phyloP scores from a whole-genome alignment of 1,139 yeast species.

The Magnusiomyces tetraspermus region DNA sequence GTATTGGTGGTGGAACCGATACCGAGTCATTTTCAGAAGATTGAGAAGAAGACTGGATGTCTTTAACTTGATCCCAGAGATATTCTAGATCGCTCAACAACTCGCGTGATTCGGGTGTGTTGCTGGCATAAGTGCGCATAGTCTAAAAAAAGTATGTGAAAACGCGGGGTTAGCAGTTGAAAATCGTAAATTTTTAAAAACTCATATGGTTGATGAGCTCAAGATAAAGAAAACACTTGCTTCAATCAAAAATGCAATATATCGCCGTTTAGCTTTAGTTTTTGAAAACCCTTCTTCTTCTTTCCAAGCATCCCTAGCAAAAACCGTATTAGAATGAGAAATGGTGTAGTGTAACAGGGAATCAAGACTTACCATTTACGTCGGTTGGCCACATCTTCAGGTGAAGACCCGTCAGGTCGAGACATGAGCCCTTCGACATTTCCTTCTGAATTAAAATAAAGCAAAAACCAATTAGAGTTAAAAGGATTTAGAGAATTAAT shows the following conservation, averaged over 20 bases:
- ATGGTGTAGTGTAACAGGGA: background rate
- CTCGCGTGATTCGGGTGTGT: slow-evolving; percentile 59
- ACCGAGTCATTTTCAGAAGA: slow-evolving; percentile 8
- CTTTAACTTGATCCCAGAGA: slow-evolving; percentile 68
- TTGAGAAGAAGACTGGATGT: slow-evolving; percentile 27
- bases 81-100: slow-evolving; percentile 56
- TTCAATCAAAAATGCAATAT: slow-evolving; percentile 51
- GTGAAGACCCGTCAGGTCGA: slow-evolving; percentile 50
- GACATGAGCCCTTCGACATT: slow-evolving; percentile 61
- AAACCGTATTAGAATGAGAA: too few relatives aligned
- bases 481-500: background rate
- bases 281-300: slow-evolving; percentile 59
- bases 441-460: slow-evolving; percentile 44
- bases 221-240: slow-evolving; percentile 1
- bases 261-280: slow-evolving; percentile 65
- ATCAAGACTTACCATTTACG: slow-evolving; percentile 46
- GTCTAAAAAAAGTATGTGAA: slow-evolving; percentile 39
- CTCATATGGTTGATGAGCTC: too few relatives aligned
- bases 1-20: background rate
- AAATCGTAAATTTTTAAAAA: too few relatives aligned
- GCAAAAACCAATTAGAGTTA: slow-evolving; percentile 2
- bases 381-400: slow-evolving; percentile 58
- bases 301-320: slow-evolving; percentile 60
- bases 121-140: slow-evolving; percentile 61
- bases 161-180: background rate